Percentiles rank a stretch among this genome's conserved stretches.
Evolutionary conservation across 139 green algal genomes (phyloP).

Genomic region (Volvox africanus): DNA sequence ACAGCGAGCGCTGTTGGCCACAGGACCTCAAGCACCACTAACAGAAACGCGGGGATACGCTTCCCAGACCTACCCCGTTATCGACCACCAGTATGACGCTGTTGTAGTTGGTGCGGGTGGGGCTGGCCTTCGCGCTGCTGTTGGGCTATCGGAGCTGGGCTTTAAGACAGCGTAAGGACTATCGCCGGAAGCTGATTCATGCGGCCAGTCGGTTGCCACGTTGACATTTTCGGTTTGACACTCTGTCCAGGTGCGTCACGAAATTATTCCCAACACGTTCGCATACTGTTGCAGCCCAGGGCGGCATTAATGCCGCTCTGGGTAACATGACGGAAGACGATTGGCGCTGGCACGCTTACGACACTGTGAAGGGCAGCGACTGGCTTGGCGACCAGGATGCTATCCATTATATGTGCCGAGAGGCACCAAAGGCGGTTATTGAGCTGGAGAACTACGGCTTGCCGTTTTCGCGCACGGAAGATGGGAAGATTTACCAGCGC

Average conservation of each 20-base stretch:
- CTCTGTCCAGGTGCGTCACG: constrained; percentile 91
- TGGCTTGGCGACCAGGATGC: constrained; percentile 97
- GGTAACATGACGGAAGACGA: constrained; percentile 99
- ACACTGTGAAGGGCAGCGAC: constrained; percentile 99
- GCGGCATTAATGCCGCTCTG: constrained; percentile 98
- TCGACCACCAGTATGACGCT: constrained; percentile 98
- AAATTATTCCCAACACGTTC: constrained; percentile 99
- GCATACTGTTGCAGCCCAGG: constrained; percentile 98
- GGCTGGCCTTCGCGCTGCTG: constrained; percentile 93
- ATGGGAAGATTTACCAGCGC: constrained; percentile 99
- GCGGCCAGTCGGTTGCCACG: constrained; percentile 5
- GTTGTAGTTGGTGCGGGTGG: constrained; percentile 92
- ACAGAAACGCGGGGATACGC: constrained; percentile 25
- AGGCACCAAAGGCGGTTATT: constrained; percentile 95
- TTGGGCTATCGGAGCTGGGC: constrained; percentile 93
- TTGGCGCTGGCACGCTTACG: constrained; percentile 99
- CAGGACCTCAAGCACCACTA: not conserved
- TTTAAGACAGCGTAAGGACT: constrained; percentile 96
- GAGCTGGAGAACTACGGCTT: constrained; percentile 99
- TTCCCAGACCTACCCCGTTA: constrained; percentile 84
- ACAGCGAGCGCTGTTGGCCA: not conserved
- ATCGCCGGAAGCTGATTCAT: constrained; percentile 16
- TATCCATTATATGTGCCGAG: constrained; percentile 88
- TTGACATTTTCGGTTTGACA: not conserved
- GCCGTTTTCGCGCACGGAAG: constrained; percentile 97